These are phyloP conservation scores for Blastomyces emzantsi DNA, from an alignment of 2,329 filamentous ascomycete genomes.

Conservation along the genomic window DNA sequence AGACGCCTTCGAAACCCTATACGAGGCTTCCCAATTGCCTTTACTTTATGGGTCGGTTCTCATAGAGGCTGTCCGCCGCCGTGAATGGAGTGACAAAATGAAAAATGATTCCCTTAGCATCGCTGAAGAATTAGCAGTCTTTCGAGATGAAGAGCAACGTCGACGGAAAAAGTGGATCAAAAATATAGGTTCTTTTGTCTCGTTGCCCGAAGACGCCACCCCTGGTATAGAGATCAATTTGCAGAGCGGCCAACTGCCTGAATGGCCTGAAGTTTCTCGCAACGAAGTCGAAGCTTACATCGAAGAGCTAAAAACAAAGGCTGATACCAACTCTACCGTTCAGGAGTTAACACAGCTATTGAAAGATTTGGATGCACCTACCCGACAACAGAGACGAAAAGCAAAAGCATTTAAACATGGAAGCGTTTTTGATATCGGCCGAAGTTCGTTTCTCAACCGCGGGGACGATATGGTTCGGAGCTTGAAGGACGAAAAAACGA, in stretches of 20 bases:
- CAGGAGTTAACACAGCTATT: slow-evolving; percentile 67
- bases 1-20: slow-evolving; percentile 70
- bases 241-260: slow-evolving; percentile 59
- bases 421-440: slow-evolving; percentile 86
- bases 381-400: slow-evolving; percentile 75
- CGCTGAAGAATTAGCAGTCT: slow-evolving; percentile 84
- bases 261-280: slow-evolving; percentile 69
- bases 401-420: slow-evolving; percentile 95
- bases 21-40: slow-evolving; percentile 72
- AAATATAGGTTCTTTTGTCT: slow-evolving; percentile 65
- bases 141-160: slow-evolving; percentile 87
- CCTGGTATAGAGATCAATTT: slow-evolving; percentile 78
- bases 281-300: slow-evolving; percentile 70
- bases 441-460: slow-evolving; percentile 72
- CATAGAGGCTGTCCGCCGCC: slow-evolving; percentile 73
- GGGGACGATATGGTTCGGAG: slow-evolving; percentile 73
- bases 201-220: slow-evolving; percentile 57
- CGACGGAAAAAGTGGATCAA: slow-evolving; percentile 86
- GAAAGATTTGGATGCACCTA: slow-evolving; percentile 70
- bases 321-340: slow-evolving; percentile 56
- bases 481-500: slow-evolving; percentile 74
- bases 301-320: slow-evolving; percentile 54
- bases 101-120: slow-evolving; percentile 76
- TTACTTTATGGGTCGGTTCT: slow-evolving; percentile 84
- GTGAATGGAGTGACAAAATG: slow-evolving; percentile 88